These are phyloP conservation scores for Calonectria pseudoturangicola DNA, from an alignment of 2,329 filamentous ascomycete species.

Conservation along the genomic window DNA sequence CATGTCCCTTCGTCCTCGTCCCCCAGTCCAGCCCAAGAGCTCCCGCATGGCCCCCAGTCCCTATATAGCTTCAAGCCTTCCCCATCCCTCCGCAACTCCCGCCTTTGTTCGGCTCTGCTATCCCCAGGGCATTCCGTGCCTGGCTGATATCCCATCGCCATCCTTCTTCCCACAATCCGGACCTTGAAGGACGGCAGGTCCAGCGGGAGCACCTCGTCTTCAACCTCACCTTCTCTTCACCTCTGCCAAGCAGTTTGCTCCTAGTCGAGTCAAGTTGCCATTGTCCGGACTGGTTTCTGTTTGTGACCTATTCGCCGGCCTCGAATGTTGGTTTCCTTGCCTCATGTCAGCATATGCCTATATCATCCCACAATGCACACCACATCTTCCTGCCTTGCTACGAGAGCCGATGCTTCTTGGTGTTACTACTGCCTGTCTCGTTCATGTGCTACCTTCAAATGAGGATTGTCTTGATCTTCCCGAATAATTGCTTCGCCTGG, in stretches of 20 bases:
- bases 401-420: slow-evolving; percentile 1
- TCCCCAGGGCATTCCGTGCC: slow-evolving; percentile 52
- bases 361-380: slow-evolving; percentile 25
- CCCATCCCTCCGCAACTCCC: slow-evolving; percentile 44
- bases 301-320: slow-evolving; percentile 39
- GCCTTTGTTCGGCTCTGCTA: slow-evolving; percentile 46
- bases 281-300: slow-evolving; percentile 36
- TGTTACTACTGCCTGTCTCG: background rate
- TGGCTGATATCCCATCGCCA: slow-evolving; percentile 46
- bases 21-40: slow-evolving; percentile 41
- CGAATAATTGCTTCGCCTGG: slow-evolving; percentile 23
- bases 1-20: slow-evolving; percentile 42
- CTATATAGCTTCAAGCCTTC: slow-evolving; percentile 55
- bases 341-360: slow-evolving; percentile 10
- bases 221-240: slow-evolving; percentile 6
- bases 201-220: slow-evolving; percentile 34
- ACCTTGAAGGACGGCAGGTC: slow-evolving; percentile 44
- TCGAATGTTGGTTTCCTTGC: slow-evolving; percentile 47
- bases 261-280: slow-evolving; percentile 35
- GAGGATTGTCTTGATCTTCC: slow-evolving; percentile 9
- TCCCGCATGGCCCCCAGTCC: slow-evolving; percentile 49
- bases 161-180: slow-evolving; percentile 37
- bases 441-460: slow-evolving; percentile 12
- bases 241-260: slow-evolving; percentile 10
- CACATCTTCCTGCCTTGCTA: background rate